Evolutionary conservation across 345 rosid genomes (phyloP), one percentile per base, ranked within the genome.

Genomic region (Erodium maritimum): DNA sequence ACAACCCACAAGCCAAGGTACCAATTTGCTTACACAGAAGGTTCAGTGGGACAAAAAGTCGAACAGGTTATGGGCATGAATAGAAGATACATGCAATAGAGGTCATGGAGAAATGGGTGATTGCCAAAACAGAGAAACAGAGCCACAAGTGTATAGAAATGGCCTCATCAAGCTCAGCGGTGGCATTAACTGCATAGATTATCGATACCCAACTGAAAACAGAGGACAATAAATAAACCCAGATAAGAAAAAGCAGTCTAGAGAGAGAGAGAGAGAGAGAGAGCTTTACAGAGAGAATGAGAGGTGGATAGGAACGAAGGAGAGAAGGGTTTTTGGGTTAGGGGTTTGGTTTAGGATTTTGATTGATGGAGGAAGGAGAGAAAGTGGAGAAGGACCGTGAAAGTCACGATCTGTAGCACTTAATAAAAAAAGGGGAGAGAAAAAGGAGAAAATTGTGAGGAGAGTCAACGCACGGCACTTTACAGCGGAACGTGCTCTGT

Each of bases 361-460:
- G 68, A 63, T 69, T 69, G 73, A 69, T 66, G 56, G 77, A 73
- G 37, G 71, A 59, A 46, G 73, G 66, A 69, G 68, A 61, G 66
- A 58, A 59, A 67, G 66, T 60, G 69, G 67, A 66, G 23, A 29
- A 51, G 50, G 21, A 34, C 68, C 73, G 54, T 58, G 72, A 61
- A 57, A 62, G 70, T 73, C 73, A 68, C 60, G 62, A 64, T 67
- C 69, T 23, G 24, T 7, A 48, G 24, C 22, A 57, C 22, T 48
- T 17, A 54, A 52, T 21, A 23, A 34, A 54, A 33, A 55, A 61
- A 52, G 25, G 45, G 45, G 11, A 20, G 24, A 17, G n/a, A n/a
- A n/a, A n/a, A n/a, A n/a, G n/a, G n/a, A n/a, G n/a, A 20, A 52
- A 45, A 21, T 34, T n/a, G 23, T 11, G 20, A 10, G 21, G 46